These are phyloP conservation scores for Clitocybe nebularis DNA, from an alignment of 1,284 basidiomycete genomes.

Conservation along the genomic window DNA sequence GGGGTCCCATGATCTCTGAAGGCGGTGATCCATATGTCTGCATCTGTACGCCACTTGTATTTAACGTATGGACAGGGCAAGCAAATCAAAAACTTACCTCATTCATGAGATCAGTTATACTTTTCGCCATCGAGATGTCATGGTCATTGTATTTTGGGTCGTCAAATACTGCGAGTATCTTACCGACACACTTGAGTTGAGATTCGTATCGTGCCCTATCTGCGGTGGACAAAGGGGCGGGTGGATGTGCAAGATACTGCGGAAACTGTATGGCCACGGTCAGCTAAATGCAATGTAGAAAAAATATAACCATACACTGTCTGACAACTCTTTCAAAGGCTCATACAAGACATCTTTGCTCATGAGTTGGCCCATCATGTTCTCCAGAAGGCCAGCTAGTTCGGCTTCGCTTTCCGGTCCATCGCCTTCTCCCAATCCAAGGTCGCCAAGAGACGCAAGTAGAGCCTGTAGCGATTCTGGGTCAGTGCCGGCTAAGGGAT, in stretches of 20 bases:
- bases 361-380: conserved; percentile 94
- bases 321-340: conserved; percentile 83
- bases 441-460: conserved; percentile 41
- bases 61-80: too few relatives aligned
- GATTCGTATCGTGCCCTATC: conserved; percentile 70
- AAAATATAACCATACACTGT: conserved; percentile 58
- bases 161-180: conserved; percentile 77
- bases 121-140: conserved; percentile 47
- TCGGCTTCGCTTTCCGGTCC: conserved; percentile 52
- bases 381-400: conserved; percentile 77
- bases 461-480: conserved; percentile 47
- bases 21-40: conserved; percentile 87
- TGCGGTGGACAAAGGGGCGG: conserved; percentile 44
- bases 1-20: conserved; percentile 85
- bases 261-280: conserved; percentile 62
- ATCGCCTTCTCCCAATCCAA: conserved; percentile 34
- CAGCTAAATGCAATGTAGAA: conserved; percentile 1
- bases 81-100: conserved; percentile 64
- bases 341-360: conserved; percentile 92
- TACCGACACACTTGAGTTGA: conserved; percentile 62
- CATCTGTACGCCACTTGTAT: too few relatives aligned
- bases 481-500: conserved; percentile 24
- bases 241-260: conserved; percentile 62
- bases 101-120: conserved; percentile 71
- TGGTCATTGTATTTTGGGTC: conserved; percentile 63